Conservation (phyloP, 78 protist genomes). For the Salpingoeca rosetta region DNA sequence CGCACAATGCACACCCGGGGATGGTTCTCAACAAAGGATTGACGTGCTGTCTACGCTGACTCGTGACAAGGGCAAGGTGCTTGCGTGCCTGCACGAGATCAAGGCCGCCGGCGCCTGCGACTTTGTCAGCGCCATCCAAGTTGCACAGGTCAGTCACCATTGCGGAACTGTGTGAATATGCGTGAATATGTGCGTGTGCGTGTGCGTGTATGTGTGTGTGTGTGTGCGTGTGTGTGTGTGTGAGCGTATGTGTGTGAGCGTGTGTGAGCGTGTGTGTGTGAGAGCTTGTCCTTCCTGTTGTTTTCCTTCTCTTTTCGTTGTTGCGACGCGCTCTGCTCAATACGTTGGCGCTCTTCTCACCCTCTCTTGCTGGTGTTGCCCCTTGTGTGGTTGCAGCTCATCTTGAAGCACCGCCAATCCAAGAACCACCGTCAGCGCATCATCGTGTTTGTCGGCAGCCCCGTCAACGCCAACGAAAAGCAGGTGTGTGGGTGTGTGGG, state of each 20-base stretch:
- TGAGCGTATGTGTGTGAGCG: too few relatives aligned
- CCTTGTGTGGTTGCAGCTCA: conserved; percentile 34
- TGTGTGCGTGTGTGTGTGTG: too few relatives aligned
- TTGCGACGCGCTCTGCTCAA: not conserved
- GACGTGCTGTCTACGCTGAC: conserved; percentile 63
- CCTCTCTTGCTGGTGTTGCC: not conserved
- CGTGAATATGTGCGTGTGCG: too few relatives aligned
- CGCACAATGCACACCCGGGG: too few relatives aligned
- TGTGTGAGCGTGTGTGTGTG: not conserved
- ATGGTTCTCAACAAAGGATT: too few relatives aligned
- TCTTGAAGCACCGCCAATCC: conserved; percentile 78
- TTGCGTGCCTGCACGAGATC: conserved; percentile 3
- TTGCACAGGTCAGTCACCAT: conserved; percentile 36
- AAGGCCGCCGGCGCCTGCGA: conserved; percentile 22
- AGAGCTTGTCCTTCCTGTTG: not conserved
- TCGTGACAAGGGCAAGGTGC: conserved; percentile 38
- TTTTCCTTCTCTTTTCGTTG: not conserved
- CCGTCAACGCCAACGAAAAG: conserved; percentile 45
- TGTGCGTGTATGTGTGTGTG: too few relatives aligned
- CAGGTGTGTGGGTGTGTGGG: not conserved
- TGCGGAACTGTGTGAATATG: too few relatives aligned
- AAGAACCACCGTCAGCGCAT: conserved; percentile 81
- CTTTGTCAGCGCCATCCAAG: conserved; percentile 37
- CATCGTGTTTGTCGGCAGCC: conserved; percentile 79
- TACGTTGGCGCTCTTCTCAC: not conserved